These are phyloP conservation scores for Trametes hirsuta DNA, from an alignment of 1,284 basidiomycete genomes.

Conservation along the genomic window DNA sequence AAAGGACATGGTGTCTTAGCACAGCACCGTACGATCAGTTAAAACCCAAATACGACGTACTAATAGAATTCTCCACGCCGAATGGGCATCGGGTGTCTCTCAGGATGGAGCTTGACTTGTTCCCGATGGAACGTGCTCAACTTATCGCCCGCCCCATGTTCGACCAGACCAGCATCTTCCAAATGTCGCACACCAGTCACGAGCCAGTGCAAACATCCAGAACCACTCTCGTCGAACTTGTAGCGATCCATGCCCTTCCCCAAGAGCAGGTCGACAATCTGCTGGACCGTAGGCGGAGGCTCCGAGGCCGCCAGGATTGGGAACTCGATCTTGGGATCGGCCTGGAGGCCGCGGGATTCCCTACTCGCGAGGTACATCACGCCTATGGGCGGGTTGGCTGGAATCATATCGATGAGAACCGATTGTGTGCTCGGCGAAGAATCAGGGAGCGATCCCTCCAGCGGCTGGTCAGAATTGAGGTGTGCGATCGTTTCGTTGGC, in stretches of 20 bases:
- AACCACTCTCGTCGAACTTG: slow-evolving; percentile 6
- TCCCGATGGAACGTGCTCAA: slow-evolving; percentile 1
- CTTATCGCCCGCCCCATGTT: background rate
- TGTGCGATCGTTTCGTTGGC: no score
- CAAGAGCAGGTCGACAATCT: slow-evolving; percentile 3
- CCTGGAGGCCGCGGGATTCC: background rate
- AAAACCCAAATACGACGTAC: background rate
- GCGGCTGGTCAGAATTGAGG: no score
- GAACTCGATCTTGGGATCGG: slow-evolving; percentile 1
- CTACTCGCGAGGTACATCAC: background rate
- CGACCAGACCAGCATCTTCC: slow-evolving; percentile 1
- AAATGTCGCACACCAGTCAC: background rate
- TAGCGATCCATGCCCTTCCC: slow-evolving; percentile 7
- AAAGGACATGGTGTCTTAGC: no score
- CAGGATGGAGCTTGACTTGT: background rate
- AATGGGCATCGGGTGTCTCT: slow-evolving; percentile 9
- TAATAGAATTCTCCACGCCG: slow-evolving; percentile 1
- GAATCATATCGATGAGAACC: slow-evolving; percentile 7
- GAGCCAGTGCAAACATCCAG: slow-evolving; percentile 5
- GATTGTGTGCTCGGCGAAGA: background rate
- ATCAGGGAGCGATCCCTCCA: no score
- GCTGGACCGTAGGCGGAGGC: background rate
- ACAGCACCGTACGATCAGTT: no score
- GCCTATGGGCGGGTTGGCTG: slow-evolving; percentile 5
- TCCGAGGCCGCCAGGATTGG: background rate